phyloP scores from a whole-genome alignment of 176 grass and related monocot species.

The Bothriochloa decipiens region DNA sequence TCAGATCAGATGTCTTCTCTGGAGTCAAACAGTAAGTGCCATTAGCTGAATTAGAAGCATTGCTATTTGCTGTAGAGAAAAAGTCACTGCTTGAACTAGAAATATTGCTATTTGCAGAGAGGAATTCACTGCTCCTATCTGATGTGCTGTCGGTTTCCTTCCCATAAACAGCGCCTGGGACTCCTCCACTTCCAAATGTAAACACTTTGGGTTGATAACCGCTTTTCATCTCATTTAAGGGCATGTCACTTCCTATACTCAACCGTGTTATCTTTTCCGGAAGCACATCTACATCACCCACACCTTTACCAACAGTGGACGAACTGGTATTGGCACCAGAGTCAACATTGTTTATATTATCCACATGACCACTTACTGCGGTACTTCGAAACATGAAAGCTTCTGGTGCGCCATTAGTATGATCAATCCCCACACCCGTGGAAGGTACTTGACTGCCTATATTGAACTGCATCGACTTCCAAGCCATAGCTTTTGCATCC shows the following conservation, averaged over 20 bases:
- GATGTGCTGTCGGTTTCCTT: conserved; percentile 42
- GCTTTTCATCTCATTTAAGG: conserved; percentile 46
- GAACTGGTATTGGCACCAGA: conserved; percentile 25
- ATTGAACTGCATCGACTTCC: not conserved
- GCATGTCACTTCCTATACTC: conserved; percentile 50
- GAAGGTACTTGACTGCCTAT: conserved; percentile 20
- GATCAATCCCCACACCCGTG: not conserved
- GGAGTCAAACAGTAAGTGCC: not conserved
- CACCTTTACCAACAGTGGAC: conserved; percentile 11
- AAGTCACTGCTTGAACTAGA: conserved; percentile 28
- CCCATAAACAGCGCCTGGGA: conserved; percentile 20
- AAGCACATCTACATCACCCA: conserved; percentile 33
- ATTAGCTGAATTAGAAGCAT: conserved; percentile 27
- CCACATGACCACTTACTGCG: not conserved
- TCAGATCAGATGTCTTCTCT: conserved; percentile 25
- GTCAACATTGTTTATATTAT: not conserved
- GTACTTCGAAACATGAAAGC: conserved; percentile 9
- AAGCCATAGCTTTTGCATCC: conserved; percentile 20
- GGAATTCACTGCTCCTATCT: conserved; percentile 19
- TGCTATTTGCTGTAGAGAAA: conserved; percentile 28
- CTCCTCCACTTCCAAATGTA: conserved; percentile 47
- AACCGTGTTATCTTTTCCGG: conserved; percentile 52
- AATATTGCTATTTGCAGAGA: conserved; percentile 24
- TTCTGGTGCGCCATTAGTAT: not conserved
- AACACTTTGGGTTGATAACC: conserved; percentile 39